Conservation (phyloP, 306 rosid genomes). For the Cucumis cinereus region DNA sequence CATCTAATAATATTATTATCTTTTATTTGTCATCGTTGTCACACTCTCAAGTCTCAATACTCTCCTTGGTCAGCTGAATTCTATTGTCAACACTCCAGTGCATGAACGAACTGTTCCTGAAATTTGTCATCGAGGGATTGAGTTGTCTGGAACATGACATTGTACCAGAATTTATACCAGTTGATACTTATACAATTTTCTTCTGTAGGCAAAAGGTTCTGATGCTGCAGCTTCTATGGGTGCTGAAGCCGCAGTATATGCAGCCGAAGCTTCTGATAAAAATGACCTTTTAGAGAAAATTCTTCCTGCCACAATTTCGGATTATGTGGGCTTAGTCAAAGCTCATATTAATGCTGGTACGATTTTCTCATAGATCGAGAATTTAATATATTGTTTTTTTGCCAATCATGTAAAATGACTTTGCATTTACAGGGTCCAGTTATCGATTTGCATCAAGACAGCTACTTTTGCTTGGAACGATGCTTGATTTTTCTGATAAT, state of each 20-base stretch:
- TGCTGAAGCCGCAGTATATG: constrained; percentile 90
- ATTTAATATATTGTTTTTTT: background rate
- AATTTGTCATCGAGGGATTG: background rate
- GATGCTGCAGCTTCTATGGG: constrained; percentile 93
- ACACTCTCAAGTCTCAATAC: background rate
- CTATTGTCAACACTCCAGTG: background rate
- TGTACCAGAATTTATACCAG: background rate
- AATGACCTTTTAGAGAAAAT: constrained; percentile 80
- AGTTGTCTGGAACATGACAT: background rate
- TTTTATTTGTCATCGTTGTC: background rate
- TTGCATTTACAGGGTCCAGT: constrained; percentile 43
- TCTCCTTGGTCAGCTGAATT: background rate
- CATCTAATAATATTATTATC: background rate
- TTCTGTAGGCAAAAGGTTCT: constrained; percentile 67
- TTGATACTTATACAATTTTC: constrained; percentile 11
- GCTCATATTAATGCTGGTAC: constrained; percentile 73
- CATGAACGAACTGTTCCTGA: background rate
- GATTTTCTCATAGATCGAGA: constrained; percentile 13
- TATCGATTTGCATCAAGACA: constrained; percentile 74
- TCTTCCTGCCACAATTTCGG: constrained; percentile 70
- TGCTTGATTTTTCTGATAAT: constrained; percentile 84
- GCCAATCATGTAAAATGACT: constrained; percentile 4
- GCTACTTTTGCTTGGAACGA: constrained; percentile 72
- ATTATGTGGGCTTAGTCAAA: constrained; percentile 64
- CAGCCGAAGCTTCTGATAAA: constrained; percentile 80